These are phyloP conservation scores for Penicillium verhagenii DNA, from an alignment of 495 filamentous ascomycete species.

Conservation along the genomic window DNA sequence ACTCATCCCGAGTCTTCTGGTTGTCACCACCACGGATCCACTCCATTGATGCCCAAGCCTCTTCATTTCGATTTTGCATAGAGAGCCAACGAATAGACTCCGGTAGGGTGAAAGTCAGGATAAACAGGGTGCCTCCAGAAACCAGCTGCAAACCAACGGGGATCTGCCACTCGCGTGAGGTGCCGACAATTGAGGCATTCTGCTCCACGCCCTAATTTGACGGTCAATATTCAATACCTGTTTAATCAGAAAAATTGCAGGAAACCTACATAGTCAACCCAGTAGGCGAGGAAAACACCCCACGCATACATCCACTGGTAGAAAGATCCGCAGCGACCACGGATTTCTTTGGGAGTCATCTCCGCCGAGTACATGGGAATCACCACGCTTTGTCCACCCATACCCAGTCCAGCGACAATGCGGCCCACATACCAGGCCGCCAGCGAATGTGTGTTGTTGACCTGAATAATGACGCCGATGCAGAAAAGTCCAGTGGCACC, in stretches of 20 bases:
- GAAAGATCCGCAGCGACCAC: conserved; percentile 51
- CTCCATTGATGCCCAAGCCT: conserved; percentile 44
- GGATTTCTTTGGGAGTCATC: conserved; percentile 55
- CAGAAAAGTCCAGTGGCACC: conserved; percentile 45
- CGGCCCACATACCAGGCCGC: conserved; percentile 47
- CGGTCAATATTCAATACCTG: neutral
- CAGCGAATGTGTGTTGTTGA: conserved; percentile 42
- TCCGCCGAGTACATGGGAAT: conserved; percentile 58
- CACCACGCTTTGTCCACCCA: conserved; percentile 55
- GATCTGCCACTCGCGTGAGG: conserved; percentile 52
- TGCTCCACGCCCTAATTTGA: conserved; percentile 22
- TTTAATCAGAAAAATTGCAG: neutral
- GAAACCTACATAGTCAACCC: conserved; percentile 47
- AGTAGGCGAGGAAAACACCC: conserved; percentile 52
- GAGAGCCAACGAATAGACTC: conserved; percentile 55
- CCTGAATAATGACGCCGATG: conserved; percentile 45
- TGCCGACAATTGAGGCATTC: conserved; percentile 56
- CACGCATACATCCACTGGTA: conserved; percentile 54
- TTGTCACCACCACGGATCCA: conserved; percentile 48
- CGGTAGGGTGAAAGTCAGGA: conserved; percentile 45
- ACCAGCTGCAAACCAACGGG: conserved; percentile 53
- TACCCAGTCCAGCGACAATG: conserved; percentile 54
- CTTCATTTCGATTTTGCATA: conserved; percentile 37
- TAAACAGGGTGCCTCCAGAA: conserved; percentile 45
- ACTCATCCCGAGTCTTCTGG: conserved; percentile 41